Conservation (phyloP, 768 basidiomycete genomes). For the Lentinula boryana region DNA sequence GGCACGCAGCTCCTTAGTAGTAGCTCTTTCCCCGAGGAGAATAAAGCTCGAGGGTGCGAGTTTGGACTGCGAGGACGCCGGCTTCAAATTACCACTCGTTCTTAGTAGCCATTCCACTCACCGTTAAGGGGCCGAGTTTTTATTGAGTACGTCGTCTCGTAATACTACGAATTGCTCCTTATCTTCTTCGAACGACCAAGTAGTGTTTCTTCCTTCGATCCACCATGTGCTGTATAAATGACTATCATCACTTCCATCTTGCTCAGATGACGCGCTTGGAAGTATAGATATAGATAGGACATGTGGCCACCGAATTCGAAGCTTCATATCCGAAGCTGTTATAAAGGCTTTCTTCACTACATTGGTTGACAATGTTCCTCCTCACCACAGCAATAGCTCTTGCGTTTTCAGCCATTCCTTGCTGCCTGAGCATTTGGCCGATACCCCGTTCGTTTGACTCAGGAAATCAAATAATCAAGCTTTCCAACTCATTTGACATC, state of each 20-base stretch:
- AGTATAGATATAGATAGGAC: background rate
- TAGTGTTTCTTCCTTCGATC: background rate
- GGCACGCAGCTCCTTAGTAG: no score
- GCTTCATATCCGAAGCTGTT: background rate
- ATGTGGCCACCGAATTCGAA: background rate
- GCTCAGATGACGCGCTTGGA: background rate
- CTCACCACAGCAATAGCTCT: background rate
- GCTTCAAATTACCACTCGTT: no score
- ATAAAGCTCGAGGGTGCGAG: no score
- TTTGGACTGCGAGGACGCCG: no score
- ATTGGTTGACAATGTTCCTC: background rate
- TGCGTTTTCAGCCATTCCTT: background rate
- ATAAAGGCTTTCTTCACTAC: background rate
- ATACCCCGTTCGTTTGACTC: slow-evolving; percentile 41
- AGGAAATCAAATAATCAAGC: slow-evolving; percentile 35
- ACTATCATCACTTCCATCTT: background rate
- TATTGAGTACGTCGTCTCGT: no score
- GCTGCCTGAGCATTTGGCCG: slow-evolving; percentile 29
- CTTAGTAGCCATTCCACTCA: no score
- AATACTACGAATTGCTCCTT: background rate
- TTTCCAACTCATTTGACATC: slow-evolving; percentile 49
- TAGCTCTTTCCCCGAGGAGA: no score
- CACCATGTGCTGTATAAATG: background rate
- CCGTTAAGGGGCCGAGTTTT: no score
- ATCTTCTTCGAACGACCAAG: background rate